Base-by-base conservation (phyloP, 2,329 filamentous ascomycete genomes). In the Hypoxylon sp. region DNA sequence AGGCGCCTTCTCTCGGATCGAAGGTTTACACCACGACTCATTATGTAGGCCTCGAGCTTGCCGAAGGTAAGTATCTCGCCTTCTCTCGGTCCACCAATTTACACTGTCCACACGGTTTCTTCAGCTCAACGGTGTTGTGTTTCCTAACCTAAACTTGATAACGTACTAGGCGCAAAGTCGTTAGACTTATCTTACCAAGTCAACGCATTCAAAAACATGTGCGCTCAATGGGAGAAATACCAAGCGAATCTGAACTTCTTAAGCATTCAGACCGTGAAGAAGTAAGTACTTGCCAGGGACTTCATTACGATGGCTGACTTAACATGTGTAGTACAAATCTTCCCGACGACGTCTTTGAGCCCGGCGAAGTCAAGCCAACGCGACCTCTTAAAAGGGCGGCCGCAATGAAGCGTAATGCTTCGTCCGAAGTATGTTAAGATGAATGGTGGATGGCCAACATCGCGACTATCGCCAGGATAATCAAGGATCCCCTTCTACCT, bases 1-100 rank as follows among this genome's bases (percentile, higher is more conserved):
- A 58, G 25, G 36, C 19, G 25, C 7, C 36, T 11, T 52, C 68
- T 6, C 56, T 70, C 32, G 72, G 75, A 45, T 72, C 79, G 46
- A 83, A 84, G 61, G 82, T 98, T 28, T 97, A 93, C 78, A 98
- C 95, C 0, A 94, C 93, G 23, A 98, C 94, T 1, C 95, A 94
- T 79, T 99, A 98, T 77, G 93, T 99, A 76, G 96, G 96, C 36
- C 85, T 98, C 51, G 91, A 95, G 74, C 82, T 98, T 60, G 85
- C 86, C 38, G 87, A 90, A 83, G 91, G 93, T 93, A 85, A 78
- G 87, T 82, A 48, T 49, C 48, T 5, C 17, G 19, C 38, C 49
- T 50, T 49, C 32, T 19, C 36, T 28, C 2, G 14, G 55, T 36
- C 14, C 17, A 4, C 51, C 43, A 45, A 30, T 50, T 30, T 36